These are phyloP conservation scores for Naegleria lovaniensis DNA, from an alignment of 208 protist genomes.

Conservation along the genomic window DNA sequence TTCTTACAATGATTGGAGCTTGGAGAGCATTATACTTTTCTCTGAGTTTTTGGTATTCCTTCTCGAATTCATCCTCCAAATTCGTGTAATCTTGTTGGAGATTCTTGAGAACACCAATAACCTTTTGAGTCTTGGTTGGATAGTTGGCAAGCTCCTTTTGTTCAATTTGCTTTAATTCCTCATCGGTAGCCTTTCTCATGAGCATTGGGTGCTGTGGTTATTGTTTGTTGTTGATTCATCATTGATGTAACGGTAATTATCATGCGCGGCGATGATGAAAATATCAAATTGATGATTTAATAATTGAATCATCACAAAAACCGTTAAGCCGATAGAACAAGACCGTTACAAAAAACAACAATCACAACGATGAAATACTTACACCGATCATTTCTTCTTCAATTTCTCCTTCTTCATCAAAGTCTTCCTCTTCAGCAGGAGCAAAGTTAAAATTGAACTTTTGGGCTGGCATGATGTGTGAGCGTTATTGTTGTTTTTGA, in stretches of 20 bases:
- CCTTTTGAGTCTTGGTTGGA: conserved; percentile 29
- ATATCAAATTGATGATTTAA: no score
- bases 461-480: not conserved
- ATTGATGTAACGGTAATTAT: no score
- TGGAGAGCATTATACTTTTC: conserved; percentile 42
- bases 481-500: not conserved
- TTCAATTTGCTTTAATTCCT: conserved; percentile 55
- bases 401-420: conserved; percentile 57
- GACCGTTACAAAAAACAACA: conserved; percentile 43
- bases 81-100: conserved; percentile 23
- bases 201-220: conserved; percentile 41
- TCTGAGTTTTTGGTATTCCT: conserved; percentile 36
- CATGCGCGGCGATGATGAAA: not conserved
- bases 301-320: no score
- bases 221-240: not conserved
- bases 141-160: conserved; percentile 43
- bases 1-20: conserved; percentile 39
- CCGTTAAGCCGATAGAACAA: no score
- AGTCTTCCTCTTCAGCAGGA: conserved; percentile 45
- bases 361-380: conserved; percentile 57
- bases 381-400: conserved; percentile 47
- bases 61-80: not conserved
- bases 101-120: conserved; percentile 31
- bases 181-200: conserved; percentile 37
- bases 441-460: conserved; percentile 8